Evolutionary conservation across 129 eudicot species (phyloP).

Genomic region (Gnaphalium uliginosum): DNA sequence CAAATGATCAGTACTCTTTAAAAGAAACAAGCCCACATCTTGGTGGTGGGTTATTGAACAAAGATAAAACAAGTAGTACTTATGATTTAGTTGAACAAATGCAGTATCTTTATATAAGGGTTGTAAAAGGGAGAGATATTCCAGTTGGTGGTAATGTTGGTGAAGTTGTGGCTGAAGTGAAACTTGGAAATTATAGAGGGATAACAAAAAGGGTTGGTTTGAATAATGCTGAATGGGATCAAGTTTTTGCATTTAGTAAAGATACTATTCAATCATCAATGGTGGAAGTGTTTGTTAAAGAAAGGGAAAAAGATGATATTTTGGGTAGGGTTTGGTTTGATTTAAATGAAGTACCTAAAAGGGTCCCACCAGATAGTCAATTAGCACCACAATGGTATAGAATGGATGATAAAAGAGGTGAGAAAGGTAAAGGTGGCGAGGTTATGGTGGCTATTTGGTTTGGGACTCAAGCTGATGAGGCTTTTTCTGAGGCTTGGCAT

Average conservation of each 20-base stretch:
- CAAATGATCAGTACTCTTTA: slow-evolving; percentile 49
- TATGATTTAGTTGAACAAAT: slow-evolving; percentile 94
- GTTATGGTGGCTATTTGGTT: slow-evolving; percentile 93
- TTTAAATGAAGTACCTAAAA: slow-evolving; percentile 74
- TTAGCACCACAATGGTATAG: slow-evolving; percentile 94
- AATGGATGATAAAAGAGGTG: slow-evolving; percentile 90
- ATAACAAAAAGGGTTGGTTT: slow-evolving; percentile 64
- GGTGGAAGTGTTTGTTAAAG: slow-evolving; percentile 81
- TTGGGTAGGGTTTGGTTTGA: slow-evolving; percentile 96
- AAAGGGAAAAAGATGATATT: slow-evolving; percentile 72
- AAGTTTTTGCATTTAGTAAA: slow-evolving; percentile 82
- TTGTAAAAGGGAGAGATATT: slow-evolving; percentile 75
- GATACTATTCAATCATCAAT: slow-evolving; percentile 82
- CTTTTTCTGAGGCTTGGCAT: slow-evolving; percentile 97
- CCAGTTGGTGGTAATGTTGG: slow-evolving; percentile 53
- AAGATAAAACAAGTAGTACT: slow-evolving; percentile 76
- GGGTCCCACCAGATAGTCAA: slow-evolving; percentile 94
- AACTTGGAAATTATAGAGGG: slow-evolving; percentile 90
- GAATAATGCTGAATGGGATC: slow-evolving; percentile 79
- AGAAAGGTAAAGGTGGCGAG: slow-evolving; percentile 74
- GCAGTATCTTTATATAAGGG: slow-evolving; percentile 86
- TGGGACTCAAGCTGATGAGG: slow-evolving; percentile 98
- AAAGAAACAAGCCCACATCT: slow-evolving; percentile 88
- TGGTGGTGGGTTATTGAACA: slow-evolving; percentile 68
- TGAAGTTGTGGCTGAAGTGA: slow-evolving; percentile 87